Evolutionary conservation across 2,329 filamentous ascomycete species (phyloP), one percentile per base, ranked within the genome.

Genomic region (Trichophyton benhamiae): DNA sequence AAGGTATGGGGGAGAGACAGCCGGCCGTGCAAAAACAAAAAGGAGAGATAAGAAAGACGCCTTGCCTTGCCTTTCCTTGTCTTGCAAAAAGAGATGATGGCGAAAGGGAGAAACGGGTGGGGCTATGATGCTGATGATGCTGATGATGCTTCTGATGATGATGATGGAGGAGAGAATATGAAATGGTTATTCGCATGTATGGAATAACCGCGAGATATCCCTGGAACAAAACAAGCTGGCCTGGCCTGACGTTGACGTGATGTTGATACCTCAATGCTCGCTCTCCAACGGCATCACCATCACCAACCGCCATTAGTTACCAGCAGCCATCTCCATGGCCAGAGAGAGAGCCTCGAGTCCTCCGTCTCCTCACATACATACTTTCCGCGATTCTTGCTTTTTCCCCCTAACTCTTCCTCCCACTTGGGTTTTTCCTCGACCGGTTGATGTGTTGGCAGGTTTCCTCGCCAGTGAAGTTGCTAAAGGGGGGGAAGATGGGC

Each of bases 371-470:
- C 9, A 38, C 20, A 20, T 20, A 38, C 25, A 53, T 33, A 53
- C 49, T 53, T 53, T 53, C 1, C 22, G 7, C 49, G 17, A 20
- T 53, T 20, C 49, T 53, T 53, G 27, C 49, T 53, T 53, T 53
- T 53, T 65, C 36, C 49, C 57, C 57, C 63, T 48, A 7, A 30
- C 6, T 49, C 57, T 6, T n/a, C n/a, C n/a, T 44, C n/a, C n/a
- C 41, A 44, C n/a, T 44, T 44, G 13, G 15, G 15, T 44, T 44
- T 44, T 65, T 66, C 64, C 62, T 65, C 62, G 67, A 63, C 27
- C 65, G 63, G 13, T 66, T 74, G 89, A 91, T 95, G 90, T 87
- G 89, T 82, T 95, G 90, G 89, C 89, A 86, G 86, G 79, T 80
- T 81, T 87, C 81, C 81, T 84, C 83, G 83, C 88, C 88, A 92